A percentile compares a stretch with the other conserved stretches of the same genome.
phyloP scores from a whole-genome alignment of 345 rosid species.

The Cardamine resedifolia region DNA sequence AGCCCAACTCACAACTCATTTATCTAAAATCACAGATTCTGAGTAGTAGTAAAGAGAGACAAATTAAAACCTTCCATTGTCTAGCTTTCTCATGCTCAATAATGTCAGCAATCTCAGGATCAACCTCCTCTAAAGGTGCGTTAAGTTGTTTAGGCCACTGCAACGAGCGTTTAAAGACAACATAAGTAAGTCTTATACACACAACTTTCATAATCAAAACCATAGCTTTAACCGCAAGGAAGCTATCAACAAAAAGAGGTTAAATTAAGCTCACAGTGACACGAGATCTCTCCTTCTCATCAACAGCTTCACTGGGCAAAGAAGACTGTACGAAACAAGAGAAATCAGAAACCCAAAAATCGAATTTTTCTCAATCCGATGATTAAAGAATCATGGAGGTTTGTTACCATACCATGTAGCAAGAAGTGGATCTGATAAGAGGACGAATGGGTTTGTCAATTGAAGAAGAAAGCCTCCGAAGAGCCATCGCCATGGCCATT shows the following conservation, averaged over 20 bases:
- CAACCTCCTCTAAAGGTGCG: slow-evolving; percentile 84
- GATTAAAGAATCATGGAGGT: neutral
- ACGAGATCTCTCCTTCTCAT: slow-evolving; percentile 74
- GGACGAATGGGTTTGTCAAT: slow-evolving; percentile 77
- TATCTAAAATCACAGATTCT: neutral
- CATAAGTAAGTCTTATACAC: neutral
- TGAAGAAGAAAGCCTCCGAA: slow-evolving; percentile 90
- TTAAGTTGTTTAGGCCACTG: slow-evolving; percentile 99
- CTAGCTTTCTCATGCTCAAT: slow-evolving; percentile 96
- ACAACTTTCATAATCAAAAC: neutral
- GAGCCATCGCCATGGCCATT: slow-evolving; percentile 96
- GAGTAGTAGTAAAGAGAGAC: slow-evolving; percentile 1
- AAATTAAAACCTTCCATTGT: slow-evolving; percentile 81
- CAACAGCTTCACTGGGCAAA: slow-evolving; percentile 87
- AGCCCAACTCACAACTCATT: too few species aligned
- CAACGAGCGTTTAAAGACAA: neutral
- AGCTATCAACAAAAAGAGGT: neutral
- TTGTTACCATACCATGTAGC: slow-evolving; percentile 70
- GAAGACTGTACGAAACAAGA: slow-evolving; percentile 59
- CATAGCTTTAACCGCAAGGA: slow-evolving; percentile 28
- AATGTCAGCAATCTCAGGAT: slow-evolving; percentile 92
- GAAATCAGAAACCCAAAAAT: neutral
- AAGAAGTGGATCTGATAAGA: slow-evolving; percentile 62
- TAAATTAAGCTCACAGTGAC: slow-evolving; percentile 54
- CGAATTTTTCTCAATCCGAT: neutral